Evolutionary conservation across 2,329 filamentous ascomycete species (phyloP), one percentile per base, ranked within the genome.

Genomic region (Aspergillus glaucus): DNA sequence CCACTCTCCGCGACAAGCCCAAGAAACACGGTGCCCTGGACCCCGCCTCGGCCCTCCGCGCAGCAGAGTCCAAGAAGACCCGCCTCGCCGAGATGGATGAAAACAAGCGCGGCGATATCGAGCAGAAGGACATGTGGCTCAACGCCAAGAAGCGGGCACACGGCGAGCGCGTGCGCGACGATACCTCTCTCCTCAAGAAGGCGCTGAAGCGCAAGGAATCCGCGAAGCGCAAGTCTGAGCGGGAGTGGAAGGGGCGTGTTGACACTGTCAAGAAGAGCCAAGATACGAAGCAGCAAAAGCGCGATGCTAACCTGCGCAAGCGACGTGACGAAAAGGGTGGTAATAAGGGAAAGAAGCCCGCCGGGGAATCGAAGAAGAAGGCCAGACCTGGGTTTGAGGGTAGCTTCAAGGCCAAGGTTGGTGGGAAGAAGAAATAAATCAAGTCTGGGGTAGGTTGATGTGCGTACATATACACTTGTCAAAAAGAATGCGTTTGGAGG

Each of bases 101-200:
- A 1, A 80, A 82, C 56, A 95, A 95, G 73, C 86, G 87, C 48
- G 84, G 84, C 53, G 88, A 95, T 51, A 85, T 97, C 41, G 84
- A 90, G 52, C 88, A 96, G 70, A 97, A 97, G 75, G 92, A 98
- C 62, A 76, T 85, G 50, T 98, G 93, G 93, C 77, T 96, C 50
- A 92, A 87, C 43, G 93, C 93, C 2, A 86, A 92, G 70, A 88
- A 89, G 70, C 84, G 87, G 21, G 89, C 86, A 1, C 88, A 95
- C 66, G 93, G 93, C 44, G 91, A 95, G 64, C 87, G 88, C 65
- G 85, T 96, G 30, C 84, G 83, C 51, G 90, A 97, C 63, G 89
- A 95, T 66, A 88, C 89, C 54, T 82, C 80, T 42, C 73, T 95
- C 49, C 78, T 98, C 24, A 96, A 95, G 78, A 96, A 95, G 77